A percentile compares a stretch with the other conserved stretches of the same genome.
phyloP scores from a whole-genome alignment of 257 asterid species.

The Marsdenia floribunda region DNA sequence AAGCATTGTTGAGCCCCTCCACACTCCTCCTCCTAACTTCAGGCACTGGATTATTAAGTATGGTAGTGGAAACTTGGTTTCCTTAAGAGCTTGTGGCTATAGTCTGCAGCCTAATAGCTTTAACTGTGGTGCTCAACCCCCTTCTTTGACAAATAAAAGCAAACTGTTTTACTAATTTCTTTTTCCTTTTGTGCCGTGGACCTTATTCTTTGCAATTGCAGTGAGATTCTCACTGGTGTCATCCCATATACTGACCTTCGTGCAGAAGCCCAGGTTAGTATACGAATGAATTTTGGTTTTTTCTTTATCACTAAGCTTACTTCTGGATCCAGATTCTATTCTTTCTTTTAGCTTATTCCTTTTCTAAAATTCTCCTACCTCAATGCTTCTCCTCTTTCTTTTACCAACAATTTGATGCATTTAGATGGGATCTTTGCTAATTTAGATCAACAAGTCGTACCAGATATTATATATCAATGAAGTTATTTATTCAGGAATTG shows the following conservation, averaged over 20 bases:
- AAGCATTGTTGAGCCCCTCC: background rate
- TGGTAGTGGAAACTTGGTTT: background rate
- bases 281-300: slow-evolving; percentile 4
- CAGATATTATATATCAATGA: background rate
- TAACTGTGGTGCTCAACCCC: background rate
- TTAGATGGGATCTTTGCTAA: background rate
- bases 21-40: no score
- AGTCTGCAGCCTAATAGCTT: background rate
- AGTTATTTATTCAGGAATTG: background rate
- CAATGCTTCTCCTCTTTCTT: background rate
- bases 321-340: background rate
- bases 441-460: background rate
- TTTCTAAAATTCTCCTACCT: background rate
- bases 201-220: slow-evolving; percentile 27
- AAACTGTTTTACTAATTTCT: background rate
- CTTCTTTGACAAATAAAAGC: background rate
- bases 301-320: background rate
- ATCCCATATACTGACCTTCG: slow-evolving; percentile 97
- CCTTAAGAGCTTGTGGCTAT: background rate
- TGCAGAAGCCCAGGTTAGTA: slow-evolving; percentile 84
- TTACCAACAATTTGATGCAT: background rate
- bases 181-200: background rate
- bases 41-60: background rate
- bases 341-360: background rate
- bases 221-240: slow-evolving; percentile 92